Conservation (phyloP, 192 early-diverging fungal genomes). For the Chytriomyces sp. region DNA sequence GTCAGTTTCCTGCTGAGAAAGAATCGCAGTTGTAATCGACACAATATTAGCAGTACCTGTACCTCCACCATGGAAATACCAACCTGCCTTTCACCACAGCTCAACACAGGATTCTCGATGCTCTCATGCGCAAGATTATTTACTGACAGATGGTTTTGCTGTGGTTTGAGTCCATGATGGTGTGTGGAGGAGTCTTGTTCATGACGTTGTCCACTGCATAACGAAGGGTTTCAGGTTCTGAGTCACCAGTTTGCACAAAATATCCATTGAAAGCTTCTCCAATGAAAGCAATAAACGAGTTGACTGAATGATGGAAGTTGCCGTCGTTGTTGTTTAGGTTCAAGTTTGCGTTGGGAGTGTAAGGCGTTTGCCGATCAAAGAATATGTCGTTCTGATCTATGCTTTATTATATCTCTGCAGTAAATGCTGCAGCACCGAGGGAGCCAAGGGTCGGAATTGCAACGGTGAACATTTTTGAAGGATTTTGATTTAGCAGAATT, state of each 20-base stretch:
- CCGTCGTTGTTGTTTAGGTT: neutral
- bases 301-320: neutral
- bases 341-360: neutral
- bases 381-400: neutral
- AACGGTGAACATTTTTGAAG: too few relatives aligned
- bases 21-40: too few relatives aligned
- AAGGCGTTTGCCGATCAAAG: neutral
- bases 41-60: neutral
- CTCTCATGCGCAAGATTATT: neutral
- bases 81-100: neutral
- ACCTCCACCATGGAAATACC: constrained; percentile 26
- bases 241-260: constrained; percentile 16
- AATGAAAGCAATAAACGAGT: neutral
- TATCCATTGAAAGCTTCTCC: constrained; percentile 5
- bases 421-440: neutral
- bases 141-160: neutral
- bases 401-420: neutral
- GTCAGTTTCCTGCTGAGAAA: too few relatives aligned
- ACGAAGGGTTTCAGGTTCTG: neutral
- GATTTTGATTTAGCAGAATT: too few relatives aligned
- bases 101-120: neutral
- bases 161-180: neutral
- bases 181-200: neutral
- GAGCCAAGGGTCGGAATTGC: too few relatives aligned
- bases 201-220: neutral